These are phyloP conservation scores for Quercus bicolor DNA, from an alignment of 306 rosid genomes.

Conservation along the genomic window DNA sequence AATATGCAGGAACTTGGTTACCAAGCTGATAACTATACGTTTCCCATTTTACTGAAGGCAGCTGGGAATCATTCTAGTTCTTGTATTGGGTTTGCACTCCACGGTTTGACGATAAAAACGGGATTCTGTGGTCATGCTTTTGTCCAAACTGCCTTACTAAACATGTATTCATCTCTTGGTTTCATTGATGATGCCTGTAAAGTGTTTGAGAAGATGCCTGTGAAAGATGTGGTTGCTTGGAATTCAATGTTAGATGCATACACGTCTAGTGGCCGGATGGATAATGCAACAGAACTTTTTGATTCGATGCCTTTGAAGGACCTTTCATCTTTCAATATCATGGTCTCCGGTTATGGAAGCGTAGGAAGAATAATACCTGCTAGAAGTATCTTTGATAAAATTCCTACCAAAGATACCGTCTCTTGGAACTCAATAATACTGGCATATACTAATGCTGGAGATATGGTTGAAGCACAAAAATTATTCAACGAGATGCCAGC, in stretches of 20 bases:
- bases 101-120: conserved; percentile 14
- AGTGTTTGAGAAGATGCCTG: conserved; percentile 26
- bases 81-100: conserved; percentile 17
- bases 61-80: conserved; percentile 1
- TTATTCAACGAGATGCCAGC: conserved; percentile 14
- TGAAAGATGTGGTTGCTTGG: conserved; percentile 29
- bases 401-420: conserved; percentile 20
- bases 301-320: conserved; percentile 22
- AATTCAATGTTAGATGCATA: conserved; percentile 29
- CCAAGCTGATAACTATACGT: conserved; percentile 25
- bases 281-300: background rate
- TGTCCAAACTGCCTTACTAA: conserved; percentile 26
- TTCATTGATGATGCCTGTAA: conserved; percentile 10
- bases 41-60: conserved; percentile 31
- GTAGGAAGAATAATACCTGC: conserved; percentile 4
- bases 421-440: conserved; percentile 36
- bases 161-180: conserved; percentile 2
- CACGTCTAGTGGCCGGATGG: conserved; percentile 23
- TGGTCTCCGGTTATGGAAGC: conserved; percentile 28
- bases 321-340: conserved; percentile 17
- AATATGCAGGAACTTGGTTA: conserved; percentile 25
- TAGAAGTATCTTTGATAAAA: conserved; percentile 13
- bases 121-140: conserved; percentile 18
- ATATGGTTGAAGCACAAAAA: conserved; percentile 13
- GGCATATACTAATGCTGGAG: conserved; percentile 20